Evolutionary conservation across 345 rosid species (phyloP).

Genomic region (Nephelium lappaceum): DNA sequence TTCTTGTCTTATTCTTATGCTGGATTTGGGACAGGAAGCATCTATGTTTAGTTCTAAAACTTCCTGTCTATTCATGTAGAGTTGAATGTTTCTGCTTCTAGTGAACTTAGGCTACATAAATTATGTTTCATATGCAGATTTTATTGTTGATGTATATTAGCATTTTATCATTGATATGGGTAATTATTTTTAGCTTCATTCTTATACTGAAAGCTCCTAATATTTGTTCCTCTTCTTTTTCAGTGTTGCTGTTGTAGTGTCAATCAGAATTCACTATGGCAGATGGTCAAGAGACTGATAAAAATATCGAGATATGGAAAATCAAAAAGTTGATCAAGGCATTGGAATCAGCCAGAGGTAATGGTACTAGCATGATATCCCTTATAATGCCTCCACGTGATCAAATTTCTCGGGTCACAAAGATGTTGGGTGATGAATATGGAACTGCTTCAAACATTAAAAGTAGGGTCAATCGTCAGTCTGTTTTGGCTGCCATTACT

Average conservation of each 20-base stretch:
- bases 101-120: not conserved
- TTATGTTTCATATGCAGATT: not conserved
- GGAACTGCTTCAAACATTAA: constrained; percentile 96
- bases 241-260: constrained; percentile 15
- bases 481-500: constrained; percentile 89
- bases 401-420: constrained; percentile 86
- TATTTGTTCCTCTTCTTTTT: not conserved
- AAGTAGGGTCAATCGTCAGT: constrained; percentile 89
- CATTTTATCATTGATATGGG: not conserved
- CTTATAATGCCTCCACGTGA: constrained; percentile 97
- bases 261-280: constrained; percentile 34
- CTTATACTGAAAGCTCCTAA: not conserved
- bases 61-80: not conserved
- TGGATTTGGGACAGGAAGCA: not conserved
- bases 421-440: constrained; percentile 95
- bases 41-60: not conserved
- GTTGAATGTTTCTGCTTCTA: constrained; percentile 14
- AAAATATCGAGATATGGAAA: constrained; percentile 95
- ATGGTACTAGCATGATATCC: constrained; percentile 96
- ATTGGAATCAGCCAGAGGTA: constrained; percentile 87
- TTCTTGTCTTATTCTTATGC: not conserved
- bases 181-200: not conserved
- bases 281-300: constrained; percentile 67
- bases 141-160: not conserved
- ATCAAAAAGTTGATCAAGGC: constrained; percentile 90